Evolutionary conservation across 1,139 yeast genomes (phyloP), one percentile per base, ranked within the genome.

Genomic region (Maudiozyma humilis): DNA sequence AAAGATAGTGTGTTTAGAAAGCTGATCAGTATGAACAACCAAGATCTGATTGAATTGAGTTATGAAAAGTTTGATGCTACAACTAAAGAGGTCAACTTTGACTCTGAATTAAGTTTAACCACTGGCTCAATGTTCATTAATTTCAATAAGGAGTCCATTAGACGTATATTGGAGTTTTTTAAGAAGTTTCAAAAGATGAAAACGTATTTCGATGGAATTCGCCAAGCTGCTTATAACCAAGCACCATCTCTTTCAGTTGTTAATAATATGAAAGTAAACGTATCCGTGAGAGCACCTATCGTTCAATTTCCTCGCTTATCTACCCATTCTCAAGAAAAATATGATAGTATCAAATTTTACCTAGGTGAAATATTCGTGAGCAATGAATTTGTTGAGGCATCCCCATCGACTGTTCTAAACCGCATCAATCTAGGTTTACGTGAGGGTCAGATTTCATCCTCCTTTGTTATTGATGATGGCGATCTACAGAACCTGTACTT

Each of bases 161-260:
- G 79, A 36, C 75, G 81, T 51, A 75, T 91, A 10, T 60, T 83
- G 36, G 71, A 75, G 29, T 89, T 79, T 56, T 67, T 87, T 55
- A 77, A 77, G 51, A 84, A 84, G 54, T 85, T 93, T 58, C 82
- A 79, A 48, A 76, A 76, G 53, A 87, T 91, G 96, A 91, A 91
- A 62, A 78, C 79, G 1, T 71, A 89, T 14, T 91, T 83, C 61
- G 98, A 91, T 56, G 70, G 76, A 15, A 95, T 97, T 0, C 74
- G 98, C 49, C 87, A 83, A 54, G 86, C 89, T 12, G 96, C 97
- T 0, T 69, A 79, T 58, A 70, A 76, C 45, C 79, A 76, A 50
- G 65, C 65, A 3, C 64, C 64, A 2, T 60, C 63, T n/a, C 53
- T 66, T n/a, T 67, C 65, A 19, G 47, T 59, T 4, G 65, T 62